phyloP scores from a whole-genome alignment of 192 early-diverging fungal genomes.

The Gamsiella multidivaricata region DNA sequence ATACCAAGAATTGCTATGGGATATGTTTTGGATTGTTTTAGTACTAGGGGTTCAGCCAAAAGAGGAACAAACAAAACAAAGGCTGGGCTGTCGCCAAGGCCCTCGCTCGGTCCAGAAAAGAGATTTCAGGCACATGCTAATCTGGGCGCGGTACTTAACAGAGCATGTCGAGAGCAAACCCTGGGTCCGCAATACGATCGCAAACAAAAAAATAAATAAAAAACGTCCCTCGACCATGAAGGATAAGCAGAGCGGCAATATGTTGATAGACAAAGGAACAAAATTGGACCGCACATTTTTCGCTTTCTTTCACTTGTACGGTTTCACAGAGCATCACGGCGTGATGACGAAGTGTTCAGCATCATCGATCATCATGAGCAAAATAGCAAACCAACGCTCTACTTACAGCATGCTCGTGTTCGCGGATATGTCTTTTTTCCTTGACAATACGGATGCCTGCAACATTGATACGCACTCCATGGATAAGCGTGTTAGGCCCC shows the following conservation, averaged over 20 bases:
- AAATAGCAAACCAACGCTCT: background rate
- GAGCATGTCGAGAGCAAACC: no score
- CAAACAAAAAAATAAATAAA: no score
- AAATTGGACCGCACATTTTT: background rate
- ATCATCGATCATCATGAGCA: no score
- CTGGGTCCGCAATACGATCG: no score
- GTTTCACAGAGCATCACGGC: constrained; percentile 1
- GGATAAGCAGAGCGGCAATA: background rate
- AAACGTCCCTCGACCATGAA: no score
- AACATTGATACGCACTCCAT: constrained; percentile 60
- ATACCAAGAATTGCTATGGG: constrained; percentile 58
- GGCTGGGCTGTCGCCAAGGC: constrained; percentile 1
- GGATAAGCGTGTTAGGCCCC: constrained; percentile 21
- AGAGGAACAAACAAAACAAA: no score
- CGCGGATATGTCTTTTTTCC: constrained; percentile 58
- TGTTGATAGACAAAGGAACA: background rate
- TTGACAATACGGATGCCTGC: constrained; percentile 49
- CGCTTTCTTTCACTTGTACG: background rate
- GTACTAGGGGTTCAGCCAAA: background rate
- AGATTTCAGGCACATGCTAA: no score
- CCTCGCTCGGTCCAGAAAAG: background rate
- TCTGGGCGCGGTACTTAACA: no score
- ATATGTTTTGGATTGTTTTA: no score
- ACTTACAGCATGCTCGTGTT: constrained; percentile 55
- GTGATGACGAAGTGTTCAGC: no score